A percentile compares a stretch with the other conserved stretches of the same genome.
Evolutionary conservation across 2,329 filamentous ascomycete species (phyloP).

Genomic region (Pseudogymnoascus sp.): DNA sequence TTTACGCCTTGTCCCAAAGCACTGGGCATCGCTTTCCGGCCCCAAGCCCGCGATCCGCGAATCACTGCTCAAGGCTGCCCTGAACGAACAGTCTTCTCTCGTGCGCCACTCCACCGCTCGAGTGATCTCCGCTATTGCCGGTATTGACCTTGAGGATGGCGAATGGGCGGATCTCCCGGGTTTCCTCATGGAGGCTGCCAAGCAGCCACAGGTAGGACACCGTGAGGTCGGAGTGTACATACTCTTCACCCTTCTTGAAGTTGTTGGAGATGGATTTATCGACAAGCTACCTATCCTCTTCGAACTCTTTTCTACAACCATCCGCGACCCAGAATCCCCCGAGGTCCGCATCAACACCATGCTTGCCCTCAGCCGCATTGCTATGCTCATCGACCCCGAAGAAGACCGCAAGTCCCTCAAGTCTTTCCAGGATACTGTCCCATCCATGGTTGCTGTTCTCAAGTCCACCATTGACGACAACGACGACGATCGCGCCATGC

Average conservation of each 20-base stretch:
- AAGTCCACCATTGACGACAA: constrained; percentile 71
- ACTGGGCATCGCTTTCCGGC: constrained; percentile 69
- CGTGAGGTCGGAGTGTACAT: constrained; percentile 90
- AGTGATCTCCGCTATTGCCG: constrained; percentile 78
- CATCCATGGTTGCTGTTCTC: constrained; percentile 80
- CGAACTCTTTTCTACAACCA: constrained; percentile 73
- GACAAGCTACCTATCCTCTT: constrained; percentile 76
- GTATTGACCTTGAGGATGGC: constrained; percentile 76
- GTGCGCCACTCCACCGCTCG: constrained; percentile 82
- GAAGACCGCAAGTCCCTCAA: constrained; percentile 68
- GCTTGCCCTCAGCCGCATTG: constrained; percentile 77
- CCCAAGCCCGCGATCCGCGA: constrained; percentile 76
- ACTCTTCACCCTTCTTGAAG: constrained; percentile 84
- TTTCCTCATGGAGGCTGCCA: constrained; percentile 70
- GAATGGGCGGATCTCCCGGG: constrained; percentile 77
- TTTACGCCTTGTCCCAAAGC: constrained; percentile 70
- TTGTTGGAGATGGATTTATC: constrained; percentile 73
- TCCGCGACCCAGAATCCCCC: constrained; percentile 80
- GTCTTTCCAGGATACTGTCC: constrained; percentile 71
- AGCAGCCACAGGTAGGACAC: constrained; percentile 64
- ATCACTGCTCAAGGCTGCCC: constrained; percentile 72
- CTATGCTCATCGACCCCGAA: constrained; percentile 80
- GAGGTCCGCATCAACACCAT: constrained; percentile 94
- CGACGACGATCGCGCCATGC: constrained; percentile 81
- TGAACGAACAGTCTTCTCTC: constrained; percentile 68